Base-by-base conservation (phyloP, 805 yeast species). In the Yarrowia divulgata region DNA sequence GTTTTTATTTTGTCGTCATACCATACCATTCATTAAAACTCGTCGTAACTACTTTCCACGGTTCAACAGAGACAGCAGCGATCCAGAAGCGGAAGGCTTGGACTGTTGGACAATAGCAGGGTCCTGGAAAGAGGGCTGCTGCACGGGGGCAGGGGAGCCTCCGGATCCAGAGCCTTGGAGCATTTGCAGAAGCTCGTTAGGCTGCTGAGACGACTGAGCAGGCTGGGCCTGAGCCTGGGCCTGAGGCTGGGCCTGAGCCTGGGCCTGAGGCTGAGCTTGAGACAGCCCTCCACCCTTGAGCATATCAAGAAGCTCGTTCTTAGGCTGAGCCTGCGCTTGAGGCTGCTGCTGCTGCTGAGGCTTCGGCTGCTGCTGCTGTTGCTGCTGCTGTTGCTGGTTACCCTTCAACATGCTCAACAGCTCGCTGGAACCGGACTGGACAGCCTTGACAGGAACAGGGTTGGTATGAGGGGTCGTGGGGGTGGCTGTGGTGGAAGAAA, bases 81-180 rank as follows among this genome's bases (percentile, higher is more conserved):
- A 43, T 2, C 52, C 66, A 32, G 66, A 60, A 34, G 63, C 9
- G 6, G 63, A 40, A 3, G 66, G 52, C 37, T 60, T 60, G 42
- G 66, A 60, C 52, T 43, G 52, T 19, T 60, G 66, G 1, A 60
- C 52, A 35, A 60, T 60, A 14, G 66, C 66, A 18, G 66, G 66
- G 34, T 60, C 66, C 32, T 57, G 66, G 66, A 42, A 57, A 1
- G 39, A n/a, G 5, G 48, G 63, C 19, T 40, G 48, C 18, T 19
- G 45, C 32, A 29, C 23, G 39, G 63, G 23, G 23, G 14, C 42
- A 12, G 37, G 37, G 8, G 63, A 55, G 48, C 23, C 46, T 3
- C n/a, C 19, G 40, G 43, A 40, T 40, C 43, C 43, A 23, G 49
- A 16, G 3, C 49, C 63, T n/a, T 58, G 43, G 29, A 58, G 64